Conservation (phyloP, 1,284 basidiomycete species). For the Cryptococcus sp. region DNA sequence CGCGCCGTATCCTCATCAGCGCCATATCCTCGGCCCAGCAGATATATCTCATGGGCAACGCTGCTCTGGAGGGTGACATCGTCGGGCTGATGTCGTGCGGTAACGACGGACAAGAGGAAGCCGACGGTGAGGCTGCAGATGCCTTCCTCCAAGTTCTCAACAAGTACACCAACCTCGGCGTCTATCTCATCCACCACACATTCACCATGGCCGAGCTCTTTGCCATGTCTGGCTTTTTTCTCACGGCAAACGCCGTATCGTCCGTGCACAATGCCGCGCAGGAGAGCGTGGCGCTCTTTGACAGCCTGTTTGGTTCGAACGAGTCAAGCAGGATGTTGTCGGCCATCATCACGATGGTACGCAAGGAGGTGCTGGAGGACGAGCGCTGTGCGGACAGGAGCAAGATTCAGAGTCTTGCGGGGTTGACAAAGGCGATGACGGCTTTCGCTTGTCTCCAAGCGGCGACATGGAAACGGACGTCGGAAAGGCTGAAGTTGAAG, state of each 20-base stretch:
- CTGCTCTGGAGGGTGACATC: constrained; percentile 22
- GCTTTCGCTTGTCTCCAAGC: constrained; percentile 55
- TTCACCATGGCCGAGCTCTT: constrained; percentile 56
- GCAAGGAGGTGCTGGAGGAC: constrained; percentile 51
- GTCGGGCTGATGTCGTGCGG: constrained; percentile 16
- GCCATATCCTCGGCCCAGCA: constrained; percentile 49
- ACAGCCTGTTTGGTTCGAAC: constrained; percentile 55
- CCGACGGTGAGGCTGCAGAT: constrained; percentile 17
- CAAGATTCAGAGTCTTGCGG: constrained; percentile 41
- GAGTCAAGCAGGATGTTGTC: constrained; percentile 54
- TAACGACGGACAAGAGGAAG: background rate
- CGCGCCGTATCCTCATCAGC: constrained; percentile 47
- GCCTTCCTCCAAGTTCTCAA: constrained; percentile 52
- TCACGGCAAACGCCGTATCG: constrained; percentile 47
- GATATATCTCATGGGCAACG: constrained; percentile 43
- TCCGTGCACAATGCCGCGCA: constrained; percentile 51
- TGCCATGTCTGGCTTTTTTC: constrained; percentile 54
- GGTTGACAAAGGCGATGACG: constrained; percentile 54
- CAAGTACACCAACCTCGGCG: constrained; percentile 55
- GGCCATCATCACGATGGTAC: constrained; percentile 53
- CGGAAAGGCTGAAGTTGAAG: constrained; percentile 45
- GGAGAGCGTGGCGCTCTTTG: constrained; percentile 54
- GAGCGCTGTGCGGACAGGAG: constrained; percentile 44
- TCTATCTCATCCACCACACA: constrained; percentile 54
- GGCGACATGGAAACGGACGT: constrained; percentile 51